Percentiles rank a stretch among this genome's conserved stretches.
These are phyloP conservation scores for Leptodermis oblonga DNA, from an alignment of 257 asterid genomes.

Conservation along the genomic window DNA sequence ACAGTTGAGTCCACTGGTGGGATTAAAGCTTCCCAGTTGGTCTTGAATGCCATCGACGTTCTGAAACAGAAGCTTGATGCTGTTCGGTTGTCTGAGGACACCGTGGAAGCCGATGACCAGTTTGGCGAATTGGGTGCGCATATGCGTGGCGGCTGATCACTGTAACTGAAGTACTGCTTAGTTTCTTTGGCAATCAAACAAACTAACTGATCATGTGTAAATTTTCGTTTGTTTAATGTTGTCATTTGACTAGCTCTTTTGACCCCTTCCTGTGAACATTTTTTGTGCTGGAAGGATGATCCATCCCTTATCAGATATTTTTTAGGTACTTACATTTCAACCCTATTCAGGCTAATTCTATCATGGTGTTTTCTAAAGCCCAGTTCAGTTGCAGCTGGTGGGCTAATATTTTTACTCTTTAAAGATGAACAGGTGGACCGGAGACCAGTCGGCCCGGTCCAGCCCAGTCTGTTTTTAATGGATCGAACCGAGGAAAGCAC, in stretches of 20 bases:
- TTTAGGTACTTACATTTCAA: background rate
- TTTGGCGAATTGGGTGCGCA: conserved; percentile 97
- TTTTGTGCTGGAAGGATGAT: background rate
- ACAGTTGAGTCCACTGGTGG: conserved; percentile 94
- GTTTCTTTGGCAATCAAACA: no score
- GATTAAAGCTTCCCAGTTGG: conserved; percentile 75
- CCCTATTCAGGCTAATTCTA: no score
- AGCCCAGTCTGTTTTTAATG: no score
- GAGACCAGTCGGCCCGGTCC: no score
- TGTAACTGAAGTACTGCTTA: no score
- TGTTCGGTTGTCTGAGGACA: conserved; percentile 91
- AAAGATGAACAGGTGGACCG: no score
- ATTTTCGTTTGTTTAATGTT: background rate
- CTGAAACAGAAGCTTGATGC: conserved; percentile 93
- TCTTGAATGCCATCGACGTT: conserved; percentile 75
- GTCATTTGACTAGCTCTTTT: background rate
- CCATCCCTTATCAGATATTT: background rate
- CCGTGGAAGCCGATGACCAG: conserved; percentile 97
- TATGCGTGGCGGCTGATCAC: conserved; percentile 87
- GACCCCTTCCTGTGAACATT: no score
- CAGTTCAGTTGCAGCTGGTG: no score
- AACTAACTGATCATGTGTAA: background rate
- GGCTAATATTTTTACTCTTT: no score
- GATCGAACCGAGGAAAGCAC: no score
- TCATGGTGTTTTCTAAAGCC: no score